Percentiles rank a stretch among this genome's conserved stretches.
phyloP scores from a whole-genome alignment of 2,329 filamentous ascomycete species.

The Colletotrichum navitas region DNA sequence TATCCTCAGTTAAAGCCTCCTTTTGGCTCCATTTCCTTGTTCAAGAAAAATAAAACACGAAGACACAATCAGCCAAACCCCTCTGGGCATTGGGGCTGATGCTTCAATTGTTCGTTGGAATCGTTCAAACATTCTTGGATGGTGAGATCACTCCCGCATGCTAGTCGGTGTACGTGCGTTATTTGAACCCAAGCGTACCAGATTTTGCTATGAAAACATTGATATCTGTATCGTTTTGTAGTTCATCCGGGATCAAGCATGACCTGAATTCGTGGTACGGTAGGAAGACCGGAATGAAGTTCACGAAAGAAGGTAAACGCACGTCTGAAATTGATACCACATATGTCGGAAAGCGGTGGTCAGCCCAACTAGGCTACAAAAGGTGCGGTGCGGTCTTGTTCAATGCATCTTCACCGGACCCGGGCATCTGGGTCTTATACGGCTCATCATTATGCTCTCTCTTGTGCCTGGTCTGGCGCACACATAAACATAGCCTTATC shows the following conservation, averaged over 20 bases:
- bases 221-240: neutral
- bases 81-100: neutral
- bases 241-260: neutral
- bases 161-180: neutral
- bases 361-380: neutral
- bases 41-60: too few species aligned
- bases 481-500: constrained; percentile 1
- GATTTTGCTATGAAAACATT: neutral
- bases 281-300: neutral
- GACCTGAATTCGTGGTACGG: neutral
- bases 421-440: neutral
- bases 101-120: too few species aligned
- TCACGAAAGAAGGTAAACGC: neutral
- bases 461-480: neutral
- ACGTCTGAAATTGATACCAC: neutral
- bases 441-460: constrained; percentile 4
- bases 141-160: neutral
- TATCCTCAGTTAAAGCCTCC: too few species aligned
- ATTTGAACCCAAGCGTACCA: neutral
- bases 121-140: neutral
- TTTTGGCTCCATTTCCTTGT: too few species aligned
- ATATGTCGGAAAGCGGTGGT: neutral
- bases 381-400: neutral
- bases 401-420: neutral
- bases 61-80: neutral